Base-by-base conservation (phyloP, 331 rosid genomes). In the Quercus lobata region DNA sequence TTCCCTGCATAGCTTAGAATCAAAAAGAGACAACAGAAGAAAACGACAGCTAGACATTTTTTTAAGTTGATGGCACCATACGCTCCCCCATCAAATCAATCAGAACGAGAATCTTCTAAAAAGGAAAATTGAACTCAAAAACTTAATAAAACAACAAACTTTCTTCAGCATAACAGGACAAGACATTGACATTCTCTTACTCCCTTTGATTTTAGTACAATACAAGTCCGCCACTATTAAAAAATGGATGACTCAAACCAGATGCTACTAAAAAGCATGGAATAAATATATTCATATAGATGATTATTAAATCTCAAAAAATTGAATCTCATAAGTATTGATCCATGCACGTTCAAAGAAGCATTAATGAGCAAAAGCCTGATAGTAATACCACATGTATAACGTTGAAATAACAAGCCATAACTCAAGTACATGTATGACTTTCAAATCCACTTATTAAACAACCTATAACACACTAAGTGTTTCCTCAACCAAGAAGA, bases 321-420 rank as follows among this genome's bases (percentile, higher is more conserved):
- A 49, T 76, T 73, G 53, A 37, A 54, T 46, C 73, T 74, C 83
- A 76, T 71, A 82, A 80, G 85, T 85, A 56, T 72, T 80, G 80
- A 85, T 77, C 81, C 92, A 90, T 84, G 93, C 90, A 92, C 53
- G 86, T 73, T 83, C 78, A 81, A 77, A 77, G 54, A 78, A 84
- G 78, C 55, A 80, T 41, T 76, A 75, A 14, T 72, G 65, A 86
- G 78, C 73, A 61, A 81, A 62, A 62, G 73, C 74, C 76, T 16
- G 73, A 73, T 46, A 53, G 41, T 52, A 61, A 17, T 3, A 52
- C 58, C 19, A 77, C 71, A 60, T 63, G 54, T 35, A 57, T 52
- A 63, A 61, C 19, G 11, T 41, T 21, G 73, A 60, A 12, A 70
- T 18, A 56, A 21, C 32, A 3, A 75, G 35, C 41, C 25, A 66